These are phyloP conservation scores for Penicillium sp. DNA, from an alignment of 2,329 filamentous ascomycete species.

Conservation along the genomic window DNA sequence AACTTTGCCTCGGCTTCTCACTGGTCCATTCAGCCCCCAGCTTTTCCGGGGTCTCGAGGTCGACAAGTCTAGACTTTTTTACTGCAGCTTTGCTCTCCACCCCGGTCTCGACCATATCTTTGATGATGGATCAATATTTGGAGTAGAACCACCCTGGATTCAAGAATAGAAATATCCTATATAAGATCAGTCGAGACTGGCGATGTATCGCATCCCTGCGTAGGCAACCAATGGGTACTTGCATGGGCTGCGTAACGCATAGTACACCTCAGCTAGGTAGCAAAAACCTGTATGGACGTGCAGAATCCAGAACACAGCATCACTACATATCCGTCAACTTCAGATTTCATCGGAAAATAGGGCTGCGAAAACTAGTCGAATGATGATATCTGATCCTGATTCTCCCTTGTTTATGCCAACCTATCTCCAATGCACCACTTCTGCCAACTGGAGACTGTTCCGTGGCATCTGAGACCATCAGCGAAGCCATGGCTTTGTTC, in stretches of 20 bases:
- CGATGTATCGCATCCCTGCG: neutral
- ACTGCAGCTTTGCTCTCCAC: neutral
- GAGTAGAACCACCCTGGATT: neutral
- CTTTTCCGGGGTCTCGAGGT: neutral
- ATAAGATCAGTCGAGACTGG: neutral
- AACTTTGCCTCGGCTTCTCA: neutral
- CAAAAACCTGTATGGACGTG: too few relatives aligned
- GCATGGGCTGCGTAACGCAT: neutral
- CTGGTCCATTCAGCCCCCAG: neutral
- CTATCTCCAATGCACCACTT: too few relatives aligned
- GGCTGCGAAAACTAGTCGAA: too few relatives aligned
- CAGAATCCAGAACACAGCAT: too few relatives aligned
- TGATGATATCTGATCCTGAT: too few relatives aligned
- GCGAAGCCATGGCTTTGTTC: too few relatives aligned
- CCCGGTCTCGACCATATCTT: neutral
- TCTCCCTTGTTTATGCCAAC: too few relatives aligned
- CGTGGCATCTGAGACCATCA: too few relatives aligned
- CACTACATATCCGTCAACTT: too few relatives aligned
- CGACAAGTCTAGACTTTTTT: neutral
- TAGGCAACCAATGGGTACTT: neutral
- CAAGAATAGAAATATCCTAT: neutral
- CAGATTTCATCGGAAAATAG: too few relatives aligned
- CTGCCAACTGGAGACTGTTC: too few relatives aligned
- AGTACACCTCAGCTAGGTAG: too few relatives aligned
- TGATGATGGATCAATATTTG: neutral